Evolutionary conservation across 2,329 filamentous ascomycete species (phyloP).

Genomic region (Botrytis pseudocinerea): DNA sequence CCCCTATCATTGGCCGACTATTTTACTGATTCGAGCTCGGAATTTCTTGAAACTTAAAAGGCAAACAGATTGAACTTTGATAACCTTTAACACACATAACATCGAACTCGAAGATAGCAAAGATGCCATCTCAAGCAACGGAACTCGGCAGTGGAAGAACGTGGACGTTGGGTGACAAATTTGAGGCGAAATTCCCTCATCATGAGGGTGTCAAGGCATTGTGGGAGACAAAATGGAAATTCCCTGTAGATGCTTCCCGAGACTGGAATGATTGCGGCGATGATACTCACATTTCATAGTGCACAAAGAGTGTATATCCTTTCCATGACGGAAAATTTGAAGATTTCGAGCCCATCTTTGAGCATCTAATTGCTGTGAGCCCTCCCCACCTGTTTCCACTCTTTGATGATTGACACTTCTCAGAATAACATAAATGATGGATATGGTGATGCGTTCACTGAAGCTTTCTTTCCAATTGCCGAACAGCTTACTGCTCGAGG

Average conservation of each 20-base stretch:
- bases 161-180: conserved; percentile 23
- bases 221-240: conserved; percentile 78
- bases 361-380: conserved; percentile 57
- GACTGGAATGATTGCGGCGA: neutral
- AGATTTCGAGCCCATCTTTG: conserved; percentile 70
- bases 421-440: conserved; percentile 63
- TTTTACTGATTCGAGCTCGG: neutral
- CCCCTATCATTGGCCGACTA: neutral
- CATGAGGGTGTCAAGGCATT: conserved; percentile 53
- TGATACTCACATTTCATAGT: conserved; percentile 41
- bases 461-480: conserved; percentile 61
- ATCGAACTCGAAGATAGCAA: neutral
- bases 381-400: neutral
- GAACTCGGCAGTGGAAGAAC: conserved; percentile 18
- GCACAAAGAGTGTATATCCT: conserved; percentile 64
- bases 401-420: conserved; percentile 18
- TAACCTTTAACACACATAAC: neutral
- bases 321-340: conserved; percentile 71
- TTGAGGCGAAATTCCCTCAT: conserved; percentile 28
- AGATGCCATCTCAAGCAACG: conserved; percentile 10
- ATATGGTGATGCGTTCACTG: conserved; percentile 64
- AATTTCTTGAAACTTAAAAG: neutral
- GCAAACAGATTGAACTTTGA: neutral
- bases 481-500: conserved; percentile 56
- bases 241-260: conserved; percentile 50